phyloP scores from a whole-genome alignment of 2,329 filamentous ascomycete genomes.

The Cytospora leucostoma region DNA sequence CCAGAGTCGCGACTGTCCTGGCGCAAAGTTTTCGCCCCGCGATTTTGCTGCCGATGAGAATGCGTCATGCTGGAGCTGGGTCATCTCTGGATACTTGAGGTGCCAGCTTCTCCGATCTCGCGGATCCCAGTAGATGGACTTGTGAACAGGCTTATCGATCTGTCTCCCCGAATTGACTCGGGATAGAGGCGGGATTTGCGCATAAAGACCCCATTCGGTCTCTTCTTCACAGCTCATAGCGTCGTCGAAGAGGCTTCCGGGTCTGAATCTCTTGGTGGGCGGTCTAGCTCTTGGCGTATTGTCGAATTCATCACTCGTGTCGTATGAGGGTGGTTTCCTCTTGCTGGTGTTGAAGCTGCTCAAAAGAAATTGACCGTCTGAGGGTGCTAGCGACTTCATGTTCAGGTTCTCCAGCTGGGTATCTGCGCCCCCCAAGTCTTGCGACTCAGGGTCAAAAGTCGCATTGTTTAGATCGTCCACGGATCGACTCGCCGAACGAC shows the following conservation, averaged over 20 bases:
- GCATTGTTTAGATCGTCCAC: slow-evolving; percentile 53
- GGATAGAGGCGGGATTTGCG: slow-evolving; percentile 50
- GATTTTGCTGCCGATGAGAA: slow-evolving; percentile 54
- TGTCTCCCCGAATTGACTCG: slow-evolving; percentile 55
- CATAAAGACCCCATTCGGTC: slow-evolving; percentile 43
- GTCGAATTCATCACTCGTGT: slow-evolving; percentile 56
- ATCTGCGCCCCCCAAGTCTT: slow-evolving; percentile 56
- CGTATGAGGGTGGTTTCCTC: slow-evolving; percentile 54
- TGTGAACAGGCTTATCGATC: slow-evolving; percentile 58
- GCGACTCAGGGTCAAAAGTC: slow-evolving; percentile 55
- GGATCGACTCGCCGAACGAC: slow-evolving; percentile 40
- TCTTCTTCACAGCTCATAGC: slow-evolving; percentile 25
- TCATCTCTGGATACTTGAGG: slow-evolving; percentile 65
- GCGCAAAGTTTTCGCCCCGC: slow-evolving; percentile 55
- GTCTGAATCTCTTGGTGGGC: slow-evolving; percentile 58
- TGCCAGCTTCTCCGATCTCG: slow-evolving; percentile 59
- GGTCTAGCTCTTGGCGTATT: slow-evolving; percentile 42
- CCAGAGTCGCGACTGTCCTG: slow-evolving; percentile 55
- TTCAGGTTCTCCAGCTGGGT: slow-evolving; percentile 47
- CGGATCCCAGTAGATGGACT: slow-evolving; percentile 59
- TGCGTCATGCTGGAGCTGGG: slow-evolving; percentile 57
- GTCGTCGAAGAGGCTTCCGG: slow-evolving; percentile 47
- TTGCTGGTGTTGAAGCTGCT: slow-evolving; percentile 54
- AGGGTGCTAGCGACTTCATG: slow-evolving; percentile 41
- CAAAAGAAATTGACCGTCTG: slow-evolving; percentile 28